Percentiles rank a stretch among this genome's conserved stretches.
Conservation (phyloP, 129 eudicot species). For the Saposhnikovia divaricata region DNA sequence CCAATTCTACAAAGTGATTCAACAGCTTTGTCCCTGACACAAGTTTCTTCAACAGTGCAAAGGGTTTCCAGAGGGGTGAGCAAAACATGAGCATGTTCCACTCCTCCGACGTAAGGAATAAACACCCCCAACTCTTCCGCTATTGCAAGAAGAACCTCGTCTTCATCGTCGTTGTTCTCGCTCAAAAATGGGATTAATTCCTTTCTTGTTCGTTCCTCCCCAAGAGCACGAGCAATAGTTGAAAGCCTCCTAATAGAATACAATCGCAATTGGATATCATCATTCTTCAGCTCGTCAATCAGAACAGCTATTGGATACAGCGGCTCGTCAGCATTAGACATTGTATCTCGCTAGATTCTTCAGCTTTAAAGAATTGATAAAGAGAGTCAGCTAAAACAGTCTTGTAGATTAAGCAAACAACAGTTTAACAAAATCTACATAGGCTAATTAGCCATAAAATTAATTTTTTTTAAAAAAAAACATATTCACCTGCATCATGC, state of each 20-base stretch:
- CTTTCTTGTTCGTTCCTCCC: conserved; percentile 85
- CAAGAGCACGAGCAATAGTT: conserved; percentile 97
- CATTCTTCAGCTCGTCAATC: conserved; percentile 90
- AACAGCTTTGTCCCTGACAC: conserved; percentile 96
- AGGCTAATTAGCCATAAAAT: background rate
- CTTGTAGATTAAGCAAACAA: background rate
- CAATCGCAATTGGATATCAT: conserved; percentile 72
- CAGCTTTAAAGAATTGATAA: conserved; percentile 1
- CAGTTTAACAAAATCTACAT: background rate
- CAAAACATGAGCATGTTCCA: conserved; percentile 85
- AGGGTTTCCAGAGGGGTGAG: conserved; percentile 90
- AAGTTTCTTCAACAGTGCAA: conserved; percentile 96
- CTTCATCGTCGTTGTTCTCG: conserved; percentile 95
- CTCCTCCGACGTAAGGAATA: conserved; percentile 95
- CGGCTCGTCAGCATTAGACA: conserved; percentile 82
- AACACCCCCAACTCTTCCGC: conserved; percentile 94
- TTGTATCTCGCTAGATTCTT: conserved; percentile 20
- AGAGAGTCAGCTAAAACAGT: background rate
- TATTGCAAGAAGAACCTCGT: conserved; percentile 97
- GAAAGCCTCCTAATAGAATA: conserved; percentile 84
- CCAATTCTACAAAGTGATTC: conserved; percentile 93
- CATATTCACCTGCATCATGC: background rate
- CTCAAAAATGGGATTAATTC: conserved; percentile 88
- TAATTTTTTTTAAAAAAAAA: background rate
- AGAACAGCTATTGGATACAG: conserved; percentile 91